A percentile compares a stretch with the other conserved stretches of the same genome.
phyloP scores from a whole-genome alignment of 73 alveolate genomes.

The Paramecium caudatum region DNA sequence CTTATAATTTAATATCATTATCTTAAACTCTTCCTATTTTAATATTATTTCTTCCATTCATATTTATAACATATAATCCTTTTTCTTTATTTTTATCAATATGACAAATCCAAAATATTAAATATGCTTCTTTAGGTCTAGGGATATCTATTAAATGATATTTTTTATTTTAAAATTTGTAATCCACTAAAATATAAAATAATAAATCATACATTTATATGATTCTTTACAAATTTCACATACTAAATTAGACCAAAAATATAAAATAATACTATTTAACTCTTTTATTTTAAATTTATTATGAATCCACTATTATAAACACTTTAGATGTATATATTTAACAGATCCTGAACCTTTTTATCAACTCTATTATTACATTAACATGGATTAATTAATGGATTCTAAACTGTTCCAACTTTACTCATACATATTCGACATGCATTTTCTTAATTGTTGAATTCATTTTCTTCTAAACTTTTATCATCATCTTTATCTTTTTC shows the following conservation, averaged over 20 bases:
- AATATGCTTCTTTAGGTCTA: constrained; percentile 65
- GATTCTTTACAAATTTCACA: constrained; percentile 47
- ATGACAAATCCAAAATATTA: constrained; percentile 57
- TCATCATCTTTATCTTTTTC: constrained; percentile 27
- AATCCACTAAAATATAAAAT: constrained; percentile 29
- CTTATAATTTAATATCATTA: constrained; percentile 58
- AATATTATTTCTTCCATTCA: constrained; percentile 39
- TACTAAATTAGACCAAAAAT: constrained; percentile 23
- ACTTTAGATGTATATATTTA: constrained; percentile 44
- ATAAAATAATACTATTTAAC: constrained; percentile 10
- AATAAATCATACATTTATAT: constrained; percentile 42
- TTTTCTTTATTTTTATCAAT: constrained; percentile 65
- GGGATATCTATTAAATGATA: constrained; percentile 54
- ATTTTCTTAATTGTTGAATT: not conserved
- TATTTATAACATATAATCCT: constrained; percentile 64
- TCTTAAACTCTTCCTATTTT: constrained; percentile 63
- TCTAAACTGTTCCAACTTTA: constrained; percentile 40
- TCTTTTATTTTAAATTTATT: constrained; percentile 46
- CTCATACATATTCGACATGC: constrained; percentile 67
- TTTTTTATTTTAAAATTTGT: constrained; percentile 17
- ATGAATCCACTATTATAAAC: constrained; percentile 54
- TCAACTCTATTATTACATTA: constrained; percentile 31
- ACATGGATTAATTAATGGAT: constrained; percentile 57
- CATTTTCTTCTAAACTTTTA: not conserved
- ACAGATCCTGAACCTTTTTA: constrained; percentile 75